Base-by-base conservation (phyloP, 495 filamentous ascomycete genomes). In the Monascus purpureus region DNA sequence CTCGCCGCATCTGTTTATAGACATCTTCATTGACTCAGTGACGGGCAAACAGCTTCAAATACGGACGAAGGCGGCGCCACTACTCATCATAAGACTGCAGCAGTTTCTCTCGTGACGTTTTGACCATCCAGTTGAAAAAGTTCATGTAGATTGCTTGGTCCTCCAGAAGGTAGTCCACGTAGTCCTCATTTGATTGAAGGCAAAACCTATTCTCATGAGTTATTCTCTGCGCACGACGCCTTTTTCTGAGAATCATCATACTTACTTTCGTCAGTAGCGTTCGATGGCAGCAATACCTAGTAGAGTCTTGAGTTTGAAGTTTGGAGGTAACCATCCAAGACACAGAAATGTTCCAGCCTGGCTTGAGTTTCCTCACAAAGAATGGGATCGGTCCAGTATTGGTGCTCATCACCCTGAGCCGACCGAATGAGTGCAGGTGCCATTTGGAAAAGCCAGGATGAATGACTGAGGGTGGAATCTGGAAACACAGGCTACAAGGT, bases 81-180 rank as follows among this genome's bases (percentile, higher is more conserved):
- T 55, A 52, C 31, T 55, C 32, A 36, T 52, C 32, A 33, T 55
- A 52, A 15, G 34, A 47, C 28, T 50, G 36, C 15, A 55, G 42
- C 7, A 8, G 5, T 35, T 50, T 53, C 43, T 49, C 19, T 38
- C 29, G 27, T 35, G 35, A 48, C 26, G 33, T 50, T 26, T 32
- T 52, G 7, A 23, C 47, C 28, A 55, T 55, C 49, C 28, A 55
- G 23, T 55, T 38, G 14, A 55, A 50, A 42, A 53, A 50, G 28
- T 50, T 51, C 28, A 50, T 48, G 7, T 49, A 53, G 28, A 53
- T 50, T 13, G 37, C 25, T 35, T 43, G 20, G 31, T 50, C 44
- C 27, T 50, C 43, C 12, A 38, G 41, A 36, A 54, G 41, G 28
- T 35, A 43, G 36, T 47, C 38, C 5, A 50, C 16, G 15, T 54